A percentile compares a stretch with the other conserved stretches of the same genome.
Conservation (phyloP, 148 eudicot genomes). For the Diospyros kaki region DNA sequence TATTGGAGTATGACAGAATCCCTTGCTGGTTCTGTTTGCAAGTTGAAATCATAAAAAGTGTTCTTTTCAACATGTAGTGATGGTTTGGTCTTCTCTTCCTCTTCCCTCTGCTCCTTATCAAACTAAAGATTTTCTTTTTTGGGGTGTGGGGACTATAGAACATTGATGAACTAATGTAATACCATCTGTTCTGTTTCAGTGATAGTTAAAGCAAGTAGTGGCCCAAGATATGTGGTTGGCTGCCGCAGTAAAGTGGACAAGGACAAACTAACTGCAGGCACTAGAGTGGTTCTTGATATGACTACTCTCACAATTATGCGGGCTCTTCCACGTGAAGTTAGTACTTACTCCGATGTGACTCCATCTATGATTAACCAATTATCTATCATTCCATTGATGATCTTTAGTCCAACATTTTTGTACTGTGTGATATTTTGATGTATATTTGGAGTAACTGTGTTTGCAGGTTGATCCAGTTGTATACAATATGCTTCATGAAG, state of each 20-base stretch:
- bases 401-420: not conserved
- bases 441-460: not conserved
- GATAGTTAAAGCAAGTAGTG: conserved; percentile 98
- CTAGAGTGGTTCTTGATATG: conserved; percentile 98
- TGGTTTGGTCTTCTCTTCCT: not conserved
- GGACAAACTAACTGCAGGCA: conserved; percentile 88
- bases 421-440: not conserved
- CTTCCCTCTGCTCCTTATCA: not conserved
- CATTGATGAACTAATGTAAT: not conserved
- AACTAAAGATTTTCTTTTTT: no score
- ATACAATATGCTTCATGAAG: conserved; percentile 98
- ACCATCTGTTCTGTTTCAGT: conserved; percentile 29
- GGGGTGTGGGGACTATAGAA: not conserved
- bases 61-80: not conserved
- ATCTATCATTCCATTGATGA: not conserved
- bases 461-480: conserved; percentile 96
- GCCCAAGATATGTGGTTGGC: conserved; percentile 97
- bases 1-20: not conserved
- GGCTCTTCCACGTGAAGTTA: conserved; percentile 94
- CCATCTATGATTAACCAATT: not conserved
- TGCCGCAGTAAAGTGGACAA: conserved; percentile 97
- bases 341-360: conserved; percentile 12
- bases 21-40: not conserved
- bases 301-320: conserved; percentile 97
- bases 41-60: not conserved